Evolutionary conservation across 2,329 filamentous ascomycete genomes (phyloP), one percentile per base, ranked within the genome.

Genomic region (Arachnomyces sp.): DNA sequence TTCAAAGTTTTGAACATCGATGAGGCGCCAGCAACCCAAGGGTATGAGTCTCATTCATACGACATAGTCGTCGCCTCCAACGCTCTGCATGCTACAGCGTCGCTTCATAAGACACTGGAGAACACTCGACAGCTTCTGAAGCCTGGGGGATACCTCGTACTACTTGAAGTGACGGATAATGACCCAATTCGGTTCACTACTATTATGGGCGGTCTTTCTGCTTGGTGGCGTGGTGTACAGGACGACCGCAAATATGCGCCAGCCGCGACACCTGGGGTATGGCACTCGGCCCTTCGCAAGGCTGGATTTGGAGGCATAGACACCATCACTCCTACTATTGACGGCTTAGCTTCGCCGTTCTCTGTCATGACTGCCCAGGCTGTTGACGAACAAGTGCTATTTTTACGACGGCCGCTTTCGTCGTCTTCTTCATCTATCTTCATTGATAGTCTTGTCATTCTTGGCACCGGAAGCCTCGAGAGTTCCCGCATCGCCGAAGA

Each of bases 11-110:
- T 54, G 3, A 52, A 55, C 21, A 44, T 52, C 11, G 36, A 45
- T 14, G 34, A 36, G 17, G 42, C 47, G 28, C 42, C 44, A 3
- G 29, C 7, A 4, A 31, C 29, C n/a, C 52, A 51, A 45, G 29
- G 45, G 21, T 52, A 52, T 34, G 39, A 49, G 5, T 28, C 11
- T 2, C 36, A 28, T 2, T 25, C 25, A 3, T 55, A 50, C 28
- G 52, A 55, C 34, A 30, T 55, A 2, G 40, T 55, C 15, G 36
- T 53, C 7, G 52, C 52, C 9, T 30, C 41, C 13, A 48, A 52
- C 35, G 51, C 50, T 2, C 47, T 71, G 0, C 61, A 67, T 40
- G 60, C 63, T 3, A 67, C 63, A 7, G 12, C 1, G 13, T 17
- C 1, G 34, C 42, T 14, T 34, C 63, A 46, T 7, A 39, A 49